Evolutionary conservation across 495 filamentous ascomycete species (phyloP).

Genomic region (Bathelium albidoporum): DNA sequence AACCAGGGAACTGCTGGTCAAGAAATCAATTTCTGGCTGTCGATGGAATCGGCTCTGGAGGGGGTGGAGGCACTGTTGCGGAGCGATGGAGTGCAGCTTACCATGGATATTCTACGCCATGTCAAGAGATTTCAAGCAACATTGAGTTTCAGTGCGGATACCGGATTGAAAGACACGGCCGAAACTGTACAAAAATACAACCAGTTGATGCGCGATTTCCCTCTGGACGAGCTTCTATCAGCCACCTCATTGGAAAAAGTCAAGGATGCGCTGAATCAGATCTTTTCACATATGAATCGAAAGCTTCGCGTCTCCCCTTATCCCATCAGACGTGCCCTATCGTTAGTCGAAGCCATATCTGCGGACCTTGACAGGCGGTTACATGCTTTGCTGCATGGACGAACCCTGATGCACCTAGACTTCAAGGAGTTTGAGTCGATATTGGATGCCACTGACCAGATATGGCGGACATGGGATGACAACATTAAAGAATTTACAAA

Average conservation of each 20-base stretch:
- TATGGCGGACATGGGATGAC: constrained; percentile 91
- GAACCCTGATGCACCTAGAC: constrained; percentile 79
- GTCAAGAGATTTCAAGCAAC: constrained; percentile 96
- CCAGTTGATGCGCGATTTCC: constrained; percentile 95
- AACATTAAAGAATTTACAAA: constrained; percentile 96
- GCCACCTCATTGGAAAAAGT: constrained; percentile 83
- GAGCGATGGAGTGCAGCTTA: constrained; percentile 81
- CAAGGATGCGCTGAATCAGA: constrained; percentile 74
- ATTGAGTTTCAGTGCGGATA: constrained; percentile 90
- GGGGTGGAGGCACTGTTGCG: constrained; percentile 78
- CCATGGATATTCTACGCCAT: constrained; percentile 84
- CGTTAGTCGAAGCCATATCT: constrained; percentile 96
- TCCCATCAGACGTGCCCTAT: constrained; percentile 80
- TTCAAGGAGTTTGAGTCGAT: constrained; percentile 79
- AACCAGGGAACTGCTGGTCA: constrained; percentile 83
- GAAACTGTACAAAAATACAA: constrained; percentile 98
- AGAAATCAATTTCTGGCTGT: constrained; percentile 97
- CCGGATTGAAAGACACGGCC: constrained; percentile 84
- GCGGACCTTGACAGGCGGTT: constrained; percentile 79
- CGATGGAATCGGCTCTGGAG: constrained; percentile 85
- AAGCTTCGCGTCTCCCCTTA: constrained; percentile 93
- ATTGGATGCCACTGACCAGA: constrained; percentile 70
- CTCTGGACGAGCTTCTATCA: constrained; percentile 84
- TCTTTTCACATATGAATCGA: constrained; percentile 91
- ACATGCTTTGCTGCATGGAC: constrained; percentile 74